Conservation (phyloP, 139 green algal species). For the Chlorella sp. region DNA sequence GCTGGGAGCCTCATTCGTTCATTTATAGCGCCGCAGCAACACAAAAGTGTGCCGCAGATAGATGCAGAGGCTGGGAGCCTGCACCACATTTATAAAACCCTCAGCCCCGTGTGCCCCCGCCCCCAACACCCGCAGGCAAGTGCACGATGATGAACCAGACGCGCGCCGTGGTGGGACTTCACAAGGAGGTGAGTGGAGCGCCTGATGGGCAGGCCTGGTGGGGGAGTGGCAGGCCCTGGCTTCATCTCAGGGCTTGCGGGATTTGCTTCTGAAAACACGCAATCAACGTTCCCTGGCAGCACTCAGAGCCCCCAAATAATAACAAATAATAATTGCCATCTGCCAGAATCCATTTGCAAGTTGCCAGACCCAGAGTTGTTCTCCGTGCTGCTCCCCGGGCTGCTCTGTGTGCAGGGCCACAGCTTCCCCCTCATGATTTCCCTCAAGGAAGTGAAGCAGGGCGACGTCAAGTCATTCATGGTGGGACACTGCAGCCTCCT, state of each 20-base stretch:
- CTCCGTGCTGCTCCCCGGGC: neutral
- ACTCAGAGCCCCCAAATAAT: too few species aligned
- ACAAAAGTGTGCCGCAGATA: too few species aligned
- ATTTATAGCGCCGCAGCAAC: too few species aligned
- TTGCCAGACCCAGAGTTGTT: neutral
- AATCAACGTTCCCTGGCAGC: too few species aligned
- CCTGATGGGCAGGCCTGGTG: neutral
- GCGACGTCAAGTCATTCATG: conserved; percentile 19
- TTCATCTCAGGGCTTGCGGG: neutral
- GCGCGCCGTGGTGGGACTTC: neutral
- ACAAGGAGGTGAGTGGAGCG: conserved; percentile 2
- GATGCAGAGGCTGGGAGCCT: too few species aligned
- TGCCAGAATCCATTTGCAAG: too few species aligned
- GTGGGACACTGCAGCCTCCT: neutral
- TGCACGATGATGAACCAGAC: conserved; percentile 1
- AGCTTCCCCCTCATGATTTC: neutral
- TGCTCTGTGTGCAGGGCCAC: neutral
- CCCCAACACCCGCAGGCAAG: neutral
- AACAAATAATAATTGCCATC: too few species aligned
- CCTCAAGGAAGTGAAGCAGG: conserved; percentile 7
- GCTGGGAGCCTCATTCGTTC: too few species aligned
- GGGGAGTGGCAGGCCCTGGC: neutral
- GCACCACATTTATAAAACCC: too few species aligned
- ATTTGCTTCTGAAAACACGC: neutral
- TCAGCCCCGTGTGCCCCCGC: too few species aligned